Evolutionary conservation across 1,284 basidiomycete species (phyloP).

Genomic region (Vanrija pseudolonga): DNA sequence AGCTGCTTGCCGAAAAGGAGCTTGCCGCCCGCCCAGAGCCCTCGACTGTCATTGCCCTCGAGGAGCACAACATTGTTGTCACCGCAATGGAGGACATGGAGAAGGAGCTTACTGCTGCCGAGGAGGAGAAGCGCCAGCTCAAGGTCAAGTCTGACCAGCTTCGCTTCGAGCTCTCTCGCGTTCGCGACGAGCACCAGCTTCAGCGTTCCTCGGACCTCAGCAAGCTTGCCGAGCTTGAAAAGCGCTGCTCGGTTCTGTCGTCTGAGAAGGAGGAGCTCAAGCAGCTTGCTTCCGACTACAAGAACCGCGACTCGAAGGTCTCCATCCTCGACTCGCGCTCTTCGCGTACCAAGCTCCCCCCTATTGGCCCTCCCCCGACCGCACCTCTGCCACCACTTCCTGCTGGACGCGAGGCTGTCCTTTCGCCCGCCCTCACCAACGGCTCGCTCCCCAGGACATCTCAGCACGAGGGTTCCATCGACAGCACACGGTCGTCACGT

Average conservation of each 20-base stretch:
- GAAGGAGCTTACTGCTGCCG: slow-evolving; percentile 25
- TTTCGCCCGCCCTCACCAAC: slow-evolving; percentile 17
- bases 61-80: slow-evolving; percentile 27
- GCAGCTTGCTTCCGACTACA: slow-evolving; percentile 21
- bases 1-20: slow-evolving; percentile 15
- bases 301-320: slow-evolving; percentile 28
- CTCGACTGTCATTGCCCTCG: slow-evolving; percentile 12
- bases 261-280: slow-evolving; percentile 20
- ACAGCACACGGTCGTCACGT: slow-evolving; percentile 12
- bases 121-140: slow-evolving; percentile 43
- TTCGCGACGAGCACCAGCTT: slow-evolving; percentile 39
- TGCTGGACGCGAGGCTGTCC: slow-evolving; percentile 17
- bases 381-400: slow-evolving; percentile 42
- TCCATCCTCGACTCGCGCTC: slow-evolving; percentile 7
- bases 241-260: slow-evolving; percentile 9
- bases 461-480: slow-evolving; percentile 15
- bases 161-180: slow-evolving; percentile 39
- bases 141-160: slow-evolving; percentile 46
- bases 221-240: slow-evolving; percentile 32
- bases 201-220: slow-evolving; percentile 27
- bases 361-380: slow-evolving; percentile 42
- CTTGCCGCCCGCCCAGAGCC: slow-evolving; percentile 8
- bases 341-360: slow-evolving; percentile 28
- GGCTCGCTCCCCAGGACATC: slow-evolving; percentile 7
- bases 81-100: slow-evolving; percentile 42